phyloP scores from a whole-genome alignment of 306 rosid genomes.

The Rubus parviflorus region DNA sequence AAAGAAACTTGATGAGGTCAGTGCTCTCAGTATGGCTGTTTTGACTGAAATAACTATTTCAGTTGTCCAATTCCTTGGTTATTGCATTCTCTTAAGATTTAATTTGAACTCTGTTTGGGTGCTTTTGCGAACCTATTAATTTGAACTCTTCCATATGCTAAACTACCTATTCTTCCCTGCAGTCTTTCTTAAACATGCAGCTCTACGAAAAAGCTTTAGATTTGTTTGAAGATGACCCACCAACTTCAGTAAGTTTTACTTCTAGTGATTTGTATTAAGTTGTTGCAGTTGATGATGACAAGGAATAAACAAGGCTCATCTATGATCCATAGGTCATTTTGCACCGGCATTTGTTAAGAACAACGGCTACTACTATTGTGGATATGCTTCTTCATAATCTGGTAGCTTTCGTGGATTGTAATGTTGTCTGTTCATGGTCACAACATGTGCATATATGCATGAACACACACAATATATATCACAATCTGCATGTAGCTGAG shows the following conservation, averaged over 20 bases:
- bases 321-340: conserved; percentile 71
- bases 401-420: conserved; percentile 44
- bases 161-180: conserved; percentile 38
- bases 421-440: conserved; percentile 19
- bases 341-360: conserved; percentile 93
- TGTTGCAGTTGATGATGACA: conserved; percentile 28
- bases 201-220: conserved; percentile 93
- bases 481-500: conserved; percentile 1
- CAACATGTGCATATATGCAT: conserved; percentile 12
- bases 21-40: conserved; percentile 28
- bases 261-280: conserved; percentile 22
- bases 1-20: conserved; percentile 91
- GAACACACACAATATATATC: background rate
- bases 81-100: background rate
- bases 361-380: conserved; percentile 69
- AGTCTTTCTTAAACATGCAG: conserved; percentile 94
- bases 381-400: conserved; percentile 67
- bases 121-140: background rate
- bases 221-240: conserved; percentile 90
- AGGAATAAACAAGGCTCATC: conserved; percentile 27
- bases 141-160: conserved; percentile 4
- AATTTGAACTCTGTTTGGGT: conserved; percentile 3
- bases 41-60: conserved; percentile 12
- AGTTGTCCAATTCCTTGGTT: conserved; percentile 1
- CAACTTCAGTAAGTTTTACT: conserved; percentile 71